These are phyloP conservation scores for Globisporangium paddicum DNA, from an alignment of 352 stramenopile species.

Conservation along the genomic window DNA sequence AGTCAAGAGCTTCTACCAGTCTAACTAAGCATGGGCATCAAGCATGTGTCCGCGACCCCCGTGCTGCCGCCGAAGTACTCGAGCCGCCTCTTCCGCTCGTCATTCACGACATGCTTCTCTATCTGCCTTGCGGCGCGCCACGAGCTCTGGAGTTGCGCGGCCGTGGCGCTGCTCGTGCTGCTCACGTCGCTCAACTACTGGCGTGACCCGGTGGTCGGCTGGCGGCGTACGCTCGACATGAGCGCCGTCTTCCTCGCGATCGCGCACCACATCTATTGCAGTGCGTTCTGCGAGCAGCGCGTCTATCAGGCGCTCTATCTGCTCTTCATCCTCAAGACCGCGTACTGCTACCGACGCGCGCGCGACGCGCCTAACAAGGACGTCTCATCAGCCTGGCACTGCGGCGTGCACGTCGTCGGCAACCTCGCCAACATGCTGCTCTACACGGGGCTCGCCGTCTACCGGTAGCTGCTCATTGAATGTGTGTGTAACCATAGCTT, in stretches of 20 bases:
- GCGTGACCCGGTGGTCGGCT: conserved; percentile 66
- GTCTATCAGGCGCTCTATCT: conserved; percentile 58
- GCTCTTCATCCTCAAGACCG: conserved; percentile 60
- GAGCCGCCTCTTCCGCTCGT: conserved; percentile 64
- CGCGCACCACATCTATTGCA: conserved; percentile 64
- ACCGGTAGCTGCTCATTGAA: not conserved
- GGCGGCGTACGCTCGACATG: conserved; percentile 72
- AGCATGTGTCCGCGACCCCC: conserved; percentile 8
- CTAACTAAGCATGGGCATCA: not conserved
- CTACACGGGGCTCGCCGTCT: conserved; percentile 59
- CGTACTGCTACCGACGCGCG: conserved; percentile 69
- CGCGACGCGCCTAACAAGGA: conserved; percentile 55
- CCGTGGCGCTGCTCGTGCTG: conserved; percentile 60
- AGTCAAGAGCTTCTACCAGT: not conserved
- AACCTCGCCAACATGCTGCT: conserved; percentile 77
- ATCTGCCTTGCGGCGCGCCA: conserved; percentile 41
- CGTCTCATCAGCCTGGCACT: conserved; percentile 74
- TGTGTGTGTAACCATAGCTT: not conserved
- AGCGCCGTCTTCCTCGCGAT: conserved; percentile 49
- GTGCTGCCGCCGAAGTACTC: conserved; percentile 71
- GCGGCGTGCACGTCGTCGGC: conserved; percentile 66
- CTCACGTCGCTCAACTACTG: conserved; percentile 86
- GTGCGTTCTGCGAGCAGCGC: conserved; percentile 40
- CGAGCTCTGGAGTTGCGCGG: conserved; percentile 62
- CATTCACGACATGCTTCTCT: conserved; percentile 64